Evolutionary conservation across 2,329 filamentous ascomycete species (phyloP), one percentile per base, ranked within the genome.

Genomic region (Cladophialophora yegresii): DNA sequence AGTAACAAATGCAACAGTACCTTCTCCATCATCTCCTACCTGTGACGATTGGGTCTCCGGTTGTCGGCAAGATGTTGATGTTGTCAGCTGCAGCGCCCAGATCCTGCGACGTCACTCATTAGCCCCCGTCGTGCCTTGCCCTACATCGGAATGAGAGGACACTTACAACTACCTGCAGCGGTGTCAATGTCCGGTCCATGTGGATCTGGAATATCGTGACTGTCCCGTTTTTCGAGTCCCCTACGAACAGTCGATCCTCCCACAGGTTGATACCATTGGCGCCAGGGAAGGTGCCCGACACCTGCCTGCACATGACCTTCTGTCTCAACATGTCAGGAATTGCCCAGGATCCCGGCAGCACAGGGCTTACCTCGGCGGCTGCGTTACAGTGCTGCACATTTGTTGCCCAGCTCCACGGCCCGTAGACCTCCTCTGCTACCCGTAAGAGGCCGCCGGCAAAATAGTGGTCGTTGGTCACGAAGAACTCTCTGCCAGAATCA

Each of bases 11-110:
- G 4, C n/a, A 43, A 22, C n/a, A 23, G 20, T 4, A 8, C 10
- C n/a, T 4, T 4, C 12, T 20, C 16, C 16, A 10, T 9, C 10
- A 20, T 23, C 7, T 4, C 66, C 59, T 49, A 68, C 66, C 63
- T 57, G 66, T 58, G 22, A 68, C 64, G 20, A 68, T 59, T 6
- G 61, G 64, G 49, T 68, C 66, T 36, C 66, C 66, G 16, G 66
- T 64, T 26, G 58, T 64, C 3, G 66, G 66, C 9, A 64, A 23
- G 36, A 68, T 63, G 32, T 68, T 68, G 58, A 68, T 68, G 40
- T 68, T 68, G 33, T 68, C 66, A 10, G 66, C 66, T 13, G 63
- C 66, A 4, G 66, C 66, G 8, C 66, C 66, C n/a, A 68, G 63
- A 43, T 68, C 66, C 66, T 68, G 16, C 6, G 9, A 59, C n/a